Conservation (phyloP, 139 green algal species). For the Ostreobium quekettii region DNA sequence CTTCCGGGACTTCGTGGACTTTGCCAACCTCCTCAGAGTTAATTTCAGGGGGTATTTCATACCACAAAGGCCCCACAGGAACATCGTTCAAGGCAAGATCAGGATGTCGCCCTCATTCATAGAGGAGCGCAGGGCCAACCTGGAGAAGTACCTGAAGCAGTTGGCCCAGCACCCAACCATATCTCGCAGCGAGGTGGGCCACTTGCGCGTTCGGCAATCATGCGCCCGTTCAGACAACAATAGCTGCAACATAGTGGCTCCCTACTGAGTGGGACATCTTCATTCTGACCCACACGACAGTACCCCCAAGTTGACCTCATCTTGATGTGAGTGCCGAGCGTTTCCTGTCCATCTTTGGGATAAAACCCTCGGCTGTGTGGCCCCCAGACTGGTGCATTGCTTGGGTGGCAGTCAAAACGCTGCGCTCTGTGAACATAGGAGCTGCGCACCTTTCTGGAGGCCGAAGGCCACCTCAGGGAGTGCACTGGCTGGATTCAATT, state of each 20-base stretch:
- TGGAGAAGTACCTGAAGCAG: slow-evolving; percentile 5
- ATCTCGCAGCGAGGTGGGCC: slow-evolving; percentile 1
- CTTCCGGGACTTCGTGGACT: slow-evolving; percentile 11
- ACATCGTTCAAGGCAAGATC: slow-evolving; percentile 1
- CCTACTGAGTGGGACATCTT: too few species aligned
- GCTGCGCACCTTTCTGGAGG: slow-evolving; percentile 8
- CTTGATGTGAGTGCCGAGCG: not conserved
- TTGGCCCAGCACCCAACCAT: slow-evolving; percentile 6
- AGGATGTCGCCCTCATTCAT: slow-evolving; percentile 5
- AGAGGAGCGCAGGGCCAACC: not conserved
- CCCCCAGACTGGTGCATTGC: not conserved
- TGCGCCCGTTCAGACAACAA: not conserved
- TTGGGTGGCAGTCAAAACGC: not conserved
- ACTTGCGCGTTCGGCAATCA: not conserved
- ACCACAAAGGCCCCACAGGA: slow-evolving; percentile 1
- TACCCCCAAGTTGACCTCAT: not conserved
- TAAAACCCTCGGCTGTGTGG: not conserved
- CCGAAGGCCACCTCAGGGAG: not conserved
- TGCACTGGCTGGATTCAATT: not conserved
- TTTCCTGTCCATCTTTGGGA: not conserved
- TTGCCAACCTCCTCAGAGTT: slow-evolving; percentile 6
- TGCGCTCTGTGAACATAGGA: not conserved
- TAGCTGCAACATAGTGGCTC: not conserved
- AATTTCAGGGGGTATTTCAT: slow-evolving; percentile 15
- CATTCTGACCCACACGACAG: too few species aligned